Percentiles rank a stretch among this genome's conserved stretches.
Evolutionary conservation across 768 basidiomycete genomes (phyloP).

Genomic region (Boletales sp.): DNA sequence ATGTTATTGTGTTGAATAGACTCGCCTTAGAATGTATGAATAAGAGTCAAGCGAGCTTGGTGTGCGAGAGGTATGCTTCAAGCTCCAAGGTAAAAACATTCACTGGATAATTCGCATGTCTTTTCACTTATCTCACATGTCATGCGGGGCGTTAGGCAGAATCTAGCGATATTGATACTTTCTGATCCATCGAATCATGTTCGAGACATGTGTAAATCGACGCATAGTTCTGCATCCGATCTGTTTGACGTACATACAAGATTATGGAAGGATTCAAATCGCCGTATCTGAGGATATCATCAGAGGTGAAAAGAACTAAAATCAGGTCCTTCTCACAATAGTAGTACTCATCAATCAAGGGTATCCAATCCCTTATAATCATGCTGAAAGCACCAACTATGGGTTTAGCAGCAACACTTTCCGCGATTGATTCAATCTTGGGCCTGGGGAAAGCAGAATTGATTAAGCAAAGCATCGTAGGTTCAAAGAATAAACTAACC

Average conservation of each 20-base stretch:
- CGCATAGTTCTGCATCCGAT: neutral
- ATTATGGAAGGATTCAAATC: conserved; percentile 30
- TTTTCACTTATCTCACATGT: neutral
- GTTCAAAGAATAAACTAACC: conserved; percentile 38
- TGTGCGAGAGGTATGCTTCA: neutral
- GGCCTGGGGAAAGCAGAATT: conserved; percentile 46
- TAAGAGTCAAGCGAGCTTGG: too few species aligned
- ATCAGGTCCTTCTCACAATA: conserved; percentile 60
- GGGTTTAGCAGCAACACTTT: conserved; percentile 52
- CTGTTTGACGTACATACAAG: conserved; percentile 4
- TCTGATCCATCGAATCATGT: neutral
- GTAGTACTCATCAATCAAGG: conserved; percentile 85
- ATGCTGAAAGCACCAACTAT: conserved; percentile 66
- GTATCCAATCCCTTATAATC: conserved; percentile 81
- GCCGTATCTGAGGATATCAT: conserved; percentile 36
- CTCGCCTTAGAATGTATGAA: too few species aligned
- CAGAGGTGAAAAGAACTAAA: neutral
- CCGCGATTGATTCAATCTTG: conserved; percentile 64
- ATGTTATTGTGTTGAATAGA: too few species aligned
- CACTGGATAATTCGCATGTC: neutral
- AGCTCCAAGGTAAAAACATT: neutral
- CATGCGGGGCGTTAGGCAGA: too few species aligned
- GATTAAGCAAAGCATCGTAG: neutral
- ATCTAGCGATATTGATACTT: neutral
- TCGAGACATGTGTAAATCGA: neutral